Base-by-base conservation (phyloP, 2,329 filamentous ascomycete species). In the Colletotrichum coccodes region DNA sequence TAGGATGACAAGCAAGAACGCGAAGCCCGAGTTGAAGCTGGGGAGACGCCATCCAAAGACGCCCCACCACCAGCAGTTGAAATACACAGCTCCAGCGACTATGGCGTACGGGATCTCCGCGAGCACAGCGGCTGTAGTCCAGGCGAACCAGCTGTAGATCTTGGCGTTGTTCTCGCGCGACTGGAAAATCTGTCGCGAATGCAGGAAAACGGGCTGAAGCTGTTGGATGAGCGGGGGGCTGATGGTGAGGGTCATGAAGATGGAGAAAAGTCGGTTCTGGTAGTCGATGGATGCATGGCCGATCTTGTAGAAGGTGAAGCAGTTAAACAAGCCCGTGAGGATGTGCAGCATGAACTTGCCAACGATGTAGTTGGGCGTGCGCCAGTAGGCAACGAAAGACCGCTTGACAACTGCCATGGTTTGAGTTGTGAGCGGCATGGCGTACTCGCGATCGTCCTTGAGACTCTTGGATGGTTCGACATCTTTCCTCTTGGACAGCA, bases 221-320 rank as follows among this genome's bases (percentile, higher is more conserved):
- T 95, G 92, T 73, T 94, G 91, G 66, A 95, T 92, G 1, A 95
- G 82, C 0, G 91, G 91, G 0, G 92, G 92, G 1, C 88, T 87
- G 71, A 96, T 92, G 7, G 90, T 93, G 4, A 95, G 83, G 0
- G 91, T 92, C 86, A 94, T 90, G 79, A 95, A 95, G 63, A 92
- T 84, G 9, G 91, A 90, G 79, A 95, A 95, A 9, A 95, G 84
- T 8, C 91, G 86, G 53, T 89, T 91, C 76, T 93, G 91, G 80
- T 91, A 88, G 73, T 91, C 90, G 67, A 90, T 86, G 1, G 82
- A 81, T 3, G 86, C 82, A 57, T 85, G 82, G 0, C 86, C 85
- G 0, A 92, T 78, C 70, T 89, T 84, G 83, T 86, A 93, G 75
- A 93, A 93, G 0, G 91, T 92, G 74, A 93, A 92, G 16, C 87